Percentiles rank a stretch among this genome's conserved stretches.
Conservation (phyloP, 768 basidiomycete species). For the Roridomyces roridus region DNA sequence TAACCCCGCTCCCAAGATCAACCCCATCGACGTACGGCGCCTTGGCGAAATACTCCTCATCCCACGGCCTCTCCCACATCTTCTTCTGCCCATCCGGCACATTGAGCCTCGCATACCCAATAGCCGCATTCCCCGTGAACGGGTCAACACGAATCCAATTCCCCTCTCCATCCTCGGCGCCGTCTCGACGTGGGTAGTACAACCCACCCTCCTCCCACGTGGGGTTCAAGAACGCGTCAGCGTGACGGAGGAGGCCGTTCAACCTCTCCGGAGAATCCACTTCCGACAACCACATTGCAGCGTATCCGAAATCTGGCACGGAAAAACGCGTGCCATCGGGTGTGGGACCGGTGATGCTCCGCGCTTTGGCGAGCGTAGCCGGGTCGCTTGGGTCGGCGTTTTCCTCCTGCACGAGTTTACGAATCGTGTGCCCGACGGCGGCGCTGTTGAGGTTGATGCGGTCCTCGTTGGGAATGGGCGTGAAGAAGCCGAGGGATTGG, state of each 20-base stretch:
- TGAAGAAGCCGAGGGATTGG: slow-evolving; percentile 14
- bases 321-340: background rate
- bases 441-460: slow-evolving; percentile 11
- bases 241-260: slow-evolving; percentile 13
- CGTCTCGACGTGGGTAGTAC: slow-evolving; percentile 16
- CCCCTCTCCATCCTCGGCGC: slow-evolving; percentile 3
- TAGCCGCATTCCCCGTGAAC: slow-evolving; percentile 16
- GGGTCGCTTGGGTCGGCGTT: slow-evolving; percentile 12
- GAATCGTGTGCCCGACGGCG: slow-evolving; percentile 4
- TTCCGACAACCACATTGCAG: slow-evolving; percentile 12
- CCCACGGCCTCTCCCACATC: slow-evolving; percentile 20
- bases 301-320: slow-evolving; percentile 15
- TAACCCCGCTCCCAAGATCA: slow-evolving; percentile 7
- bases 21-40: slow-evolving; percentile 18
- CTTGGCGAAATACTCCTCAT: background rate
- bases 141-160: slow-evolving; percentile 15
- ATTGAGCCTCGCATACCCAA: slow-evolving; percentile 19
- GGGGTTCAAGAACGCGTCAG: slow-evolving; percentile 13
- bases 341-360: slow-evolving; percentile 11
- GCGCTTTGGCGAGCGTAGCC: background rate
- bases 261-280: slow-evolving; percentile 9
- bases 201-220: slow-evolving; percentile 20
- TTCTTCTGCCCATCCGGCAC: slow-evolving; percentile 18
- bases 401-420: slow-evolving; percentile 3
- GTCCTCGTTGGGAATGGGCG: background rate